Conservation (phyloP, 2,329 filamentous ascomycete genomes). For the Shiraia sp. region DNA sequence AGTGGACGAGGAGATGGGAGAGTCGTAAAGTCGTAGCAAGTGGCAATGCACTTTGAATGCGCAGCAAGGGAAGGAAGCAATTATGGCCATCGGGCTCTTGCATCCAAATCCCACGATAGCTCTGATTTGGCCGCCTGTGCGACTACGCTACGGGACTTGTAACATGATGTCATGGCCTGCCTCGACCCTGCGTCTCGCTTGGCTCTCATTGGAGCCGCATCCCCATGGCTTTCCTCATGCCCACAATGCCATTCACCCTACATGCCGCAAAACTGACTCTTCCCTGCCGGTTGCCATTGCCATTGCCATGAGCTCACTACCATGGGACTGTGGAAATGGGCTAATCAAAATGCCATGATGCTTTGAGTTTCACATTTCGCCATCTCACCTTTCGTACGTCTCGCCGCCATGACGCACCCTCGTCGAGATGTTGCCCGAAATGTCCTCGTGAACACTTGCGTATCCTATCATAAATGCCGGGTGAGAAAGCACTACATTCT, state of each 20-base stretch:
- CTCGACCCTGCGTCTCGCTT: conserved; percentile 9
- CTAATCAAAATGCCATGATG: no score
- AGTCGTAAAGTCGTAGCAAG: neutral
- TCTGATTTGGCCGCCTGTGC: conserved; percentile 10
- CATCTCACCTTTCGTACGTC: neutral
- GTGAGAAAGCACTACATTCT: neutral
- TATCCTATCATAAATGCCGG: conserved; percentile 2
- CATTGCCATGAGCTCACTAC: neutral
- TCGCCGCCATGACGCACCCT: conserved; percentile 2
- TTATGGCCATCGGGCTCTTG: conserved; percentile 9
- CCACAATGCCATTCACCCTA: conserved; percentile 7
- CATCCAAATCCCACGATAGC: conserved; percentile 13
- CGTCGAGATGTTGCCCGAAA: conserved; percentile 1
- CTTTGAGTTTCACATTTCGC: neutral
- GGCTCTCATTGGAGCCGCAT: conserved; percentile 17
- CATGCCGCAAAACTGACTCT: no score
- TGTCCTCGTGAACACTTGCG: conserved; percentile 24
- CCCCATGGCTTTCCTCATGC: conserved; percentile 1
- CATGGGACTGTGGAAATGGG: neutral
- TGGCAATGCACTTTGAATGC: conserved; percentile 7
- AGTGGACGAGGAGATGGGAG: conserved; percentile 1
- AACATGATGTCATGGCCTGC: conserved; percentile 15
- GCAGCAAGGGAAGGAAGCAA: conserved; percentile 16
- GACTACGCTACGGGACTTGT: conserved; percentile 3
- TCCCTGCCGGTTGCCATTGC: conserved; percentile 2